These are phyloP conservation scores for Apiotrichum gamsii DNA, from an alignment of 1,284 basidiomycete species.

Conservation along the genomic window DNA sequence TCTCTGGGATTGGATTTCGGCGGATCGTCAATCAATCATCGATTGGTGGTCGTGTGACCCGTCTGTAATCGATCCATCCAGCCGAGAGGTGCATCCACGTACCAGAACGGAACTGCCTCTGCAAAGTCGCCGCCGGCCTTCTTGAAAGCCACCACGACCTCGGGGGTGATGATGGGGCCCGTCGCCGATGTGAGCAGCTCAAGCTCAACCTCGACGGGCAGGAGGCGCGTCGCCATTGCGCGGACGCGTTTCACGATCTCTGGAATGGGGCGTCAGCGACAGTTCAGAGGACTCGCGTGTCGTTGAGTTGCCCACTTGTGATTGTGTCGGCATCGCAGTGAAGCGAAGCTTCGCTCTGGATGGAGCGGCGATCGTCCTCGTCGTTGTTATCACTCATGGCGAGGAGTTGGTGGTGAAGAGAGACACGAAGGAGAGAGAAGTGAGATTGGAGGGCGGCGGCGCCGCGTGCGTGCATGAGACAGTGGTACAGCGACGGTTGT, in stretches of 20 bases:
- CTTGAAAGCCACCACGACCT: slow-evolving; percentile 48
- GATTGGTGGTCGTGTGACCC: background rate
- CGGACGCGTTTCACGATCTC: slow-evolving; percentile 68
- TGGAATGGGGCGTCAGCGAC: too few species aligned
- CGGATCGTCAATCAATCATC: background rate
- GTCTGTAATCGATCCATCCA: background rate
- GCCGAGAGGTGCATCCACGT: background rate
- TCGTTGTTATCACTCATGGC: too few species aligned
- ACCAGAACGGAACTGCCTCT: slow-evolving; percentile 59
- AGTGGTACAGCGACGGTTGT: too few species aligned
- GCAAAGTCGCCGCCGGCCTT: slow-evolving; percentile 56
- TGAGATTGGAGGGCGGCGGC: too few species aligned
- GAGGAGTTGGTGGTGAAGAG: too few species aligned
- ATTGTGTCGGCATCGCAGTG: slow-evolving; percentile 33
- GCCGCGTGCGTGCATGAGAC: too few species aligned
- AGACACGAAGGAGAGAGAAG: too few species aligned
- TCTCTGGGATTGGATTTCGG: background rate
- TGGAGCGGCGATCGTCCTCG: too few species aligned
- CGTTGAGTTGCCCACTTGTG: slow-evolving; percentile 18
- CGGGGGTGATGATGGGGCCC: slow-evolving; percentile 46
- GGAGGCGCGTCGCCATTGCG: slow-evolving; percentile 65
- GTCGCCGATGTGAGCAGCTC: slow-evolving; percentile 42
- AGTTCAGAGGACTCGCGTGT: too few species aligned
- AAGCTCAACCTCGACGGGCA: slow-evolving; percentile 63
- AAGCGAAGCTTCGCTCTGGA: too few species aligned